A percentile compares a stretch with the other conserved stretches of the same genome.
phyloP scores from a whole-genome alignment of 192 early-diverging fungal genomes.

The Geosiphon pyriformis region DNA sequence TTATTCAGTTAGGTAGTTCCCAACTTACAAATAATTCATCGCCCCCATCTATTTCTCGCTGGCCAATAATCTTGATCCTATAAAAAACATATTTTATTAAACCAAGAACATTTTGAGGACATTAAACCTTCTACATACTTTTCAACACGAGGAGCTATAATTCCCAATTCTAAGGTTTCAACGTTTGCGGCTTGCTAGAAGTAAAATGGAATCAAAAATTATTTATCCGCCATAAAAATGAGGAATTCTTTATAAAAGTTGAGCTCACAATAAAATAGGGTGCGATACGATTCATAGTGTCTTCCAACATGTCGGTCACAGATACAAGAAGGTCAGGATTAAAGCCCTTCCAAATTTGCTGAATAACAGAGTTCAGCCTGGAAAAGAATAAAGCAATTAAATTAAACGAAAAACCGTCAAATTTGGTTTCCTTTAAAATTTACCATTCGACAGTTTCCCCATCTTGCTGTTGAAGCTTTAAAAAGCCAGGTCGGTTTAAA shows the following conservation, averaged over 20 bases:
- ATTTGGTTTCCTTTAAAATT: neutral
- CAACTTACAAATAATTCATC: conserved; percentile 12
- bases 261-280: conserved; percentile 15
- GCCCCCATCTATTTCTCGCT: neutral
- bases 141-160: conserved; percentile 17
- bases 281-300: conserved; percentile 15
- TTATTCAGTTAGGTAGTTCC: neutral
- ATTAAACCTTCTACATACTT: neutral
- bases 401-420: neutral
- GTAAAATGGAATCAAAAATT: neutral
- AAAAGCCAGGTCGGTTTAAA: neutral
- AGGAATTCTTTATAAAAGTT: neutral
- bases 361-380: conserved; percentile 16
- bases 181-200: conserved; percentile 7
- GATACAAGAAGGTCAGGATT: conserved; percentile 5
- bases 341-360: conserved; percentile 19
- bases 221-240: neutral
- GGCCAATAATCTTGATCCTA: conserved; percentile 12
- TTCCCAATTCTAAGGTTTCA: conserved; percentile 12
- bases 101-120: neutral
- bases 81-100: conserved; percentile 1
- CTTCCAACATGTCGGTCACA: conserved; percentile 18
- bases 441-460: conserved; percentile 24
- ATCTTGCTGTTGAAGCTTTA: neutral
- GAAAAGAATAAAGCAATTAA: neutral